Conservation (phyloP, 805 yeast genomes). For the Lachancea cidri region DNA sequence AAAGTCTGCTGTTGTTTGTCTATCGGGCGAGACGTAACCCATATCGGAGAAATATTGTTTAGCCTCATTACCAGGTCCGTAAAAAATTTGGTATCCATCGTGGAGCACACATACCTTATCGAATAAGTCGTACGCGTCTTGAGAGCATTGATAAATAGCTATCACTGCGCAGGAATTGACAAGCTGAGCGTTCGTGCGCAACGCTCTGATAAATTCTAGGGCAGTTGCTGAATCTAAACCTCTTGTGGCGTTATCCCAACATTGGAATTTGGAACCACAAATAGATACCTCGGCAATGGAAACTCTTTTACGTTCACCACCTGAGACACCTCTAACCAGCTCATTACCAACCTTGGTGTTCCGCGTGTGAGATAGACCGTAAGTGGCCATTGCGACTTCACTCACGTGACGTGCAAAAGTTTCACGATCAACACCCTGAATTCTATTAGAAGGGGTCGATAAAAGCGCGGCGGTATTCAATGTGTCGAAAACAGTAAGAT, state of each 20-base stretch:
- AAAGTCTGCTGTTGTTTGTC: slow-evolving; percentile 70
- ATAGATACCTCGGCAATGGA: slow-evolving; percentile 75
- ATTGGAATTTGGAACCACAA: slow-evolving; percentile 56
- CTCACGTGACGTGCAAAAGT: slow-evolving; percentile 50
- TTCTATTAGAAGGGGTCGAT: slow-evolving; percentile 58
- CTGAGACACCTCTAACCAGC: slow-evolving; percentile 67
- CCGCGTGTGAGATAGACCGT: slow-evolving; percentile 56
- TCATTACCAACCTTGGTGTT: slow-evolving; percentile 60
- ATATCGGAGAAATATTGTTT: slow-evolving; percentile 53
- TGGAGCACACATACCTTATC: slow-evolving; percentile 59
- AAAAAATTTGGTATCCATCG: slow-evolving; percentile 58
- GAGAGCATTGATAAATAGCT: slow-evolving; percentile 67
- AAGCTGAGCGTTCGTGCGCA: slow-evolving; percentile 56
- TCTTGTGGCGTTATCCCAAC: slow-evolving; percentile 82
- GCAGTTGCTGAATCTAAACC: slow-evolving; percentile 86
- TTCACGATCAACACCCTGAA: slow-evolving; percentile 54
- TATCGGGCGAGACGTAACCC: slow-evolving; percentile 60
- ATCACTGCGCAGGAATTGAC: slow-evolving; percentile 53
- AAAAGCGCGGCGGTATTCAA: slow-evolving; percentile 56
- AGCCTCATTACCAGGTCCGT: slow-evolving; percentile 54
- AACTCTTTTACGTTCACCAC: slow-evolving; percentile 84
- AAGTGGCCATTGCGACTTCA: slow-evolving; percentile 48
- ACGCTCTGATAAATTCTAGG: slow-evolving; percentile 61
- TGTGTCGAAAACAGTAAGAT: slow-evolving; percentile 62
- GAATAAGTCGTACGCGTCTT: slow-evolving; percentile 57